These are phyloP conservation scores for Pseudogymnoascus sp. DNA, from an alignment of 2,329 filamentous ascomycete species.

Conservation along the genomic window DNA sequence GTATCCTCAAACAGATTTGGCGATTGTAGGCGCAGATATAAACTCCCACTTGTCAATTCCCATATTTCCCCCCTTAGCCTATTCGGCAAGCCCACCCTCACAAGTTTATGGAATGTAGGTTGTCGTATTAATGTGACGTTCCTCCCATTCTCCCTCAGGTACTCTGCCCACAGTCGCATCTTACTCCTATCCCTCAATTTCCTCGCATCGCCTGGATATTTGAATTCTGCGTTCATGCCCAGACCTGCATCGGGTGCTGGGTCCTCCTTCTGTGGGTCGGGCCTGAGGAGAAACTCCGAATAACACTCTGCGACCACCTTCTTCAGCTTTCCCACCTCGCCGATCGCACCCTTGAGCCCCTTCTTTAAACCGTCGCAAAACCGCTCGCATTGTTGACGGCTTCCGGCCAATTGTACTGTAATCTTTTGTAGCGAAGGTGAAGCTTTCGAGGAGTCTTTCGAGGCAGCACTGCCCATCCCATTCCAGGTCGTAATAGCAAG, in stretches of 20 bases:
- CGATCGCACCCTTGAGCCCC: constrained; percentile 76
- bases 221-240: constrained; percentile 66
- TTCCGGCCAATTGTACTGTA: constrained; percentile 83
- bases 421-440: constrained; percentile 65
- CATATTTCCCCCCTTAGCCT: constrained; percentile 87
- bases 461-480: constrained; percentile 46
- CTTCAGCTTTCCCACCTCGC: constrained; percentile 77
- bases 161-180: constrained; percentile 96
- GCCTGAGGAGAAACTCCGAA: constrained; percentile 70
- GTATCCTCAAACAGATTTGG: constrained; percentile 80
- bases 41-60: constrained; percentile 87
- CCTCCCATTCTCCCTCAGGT: constrained; percentile 87
- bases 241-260: constrained; percentile 80
- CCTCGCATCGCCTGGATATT: constrained; percentile 88
- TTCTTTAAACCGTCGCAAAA: constrained; percentile 96
- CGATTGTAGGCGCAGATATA: constrained; percentile 79
- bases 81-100: constrained; percentile 90
- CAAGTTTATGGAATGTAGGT: constrained; percentile 95
- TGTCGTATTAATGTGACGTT: constrained; percentile 89
- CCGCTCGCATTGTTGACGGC: constrained; percentile 78
- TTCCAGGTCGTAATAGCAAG: constrained; percentile 96
- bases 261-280: constrained; percentile 52
- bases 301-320: constrained; percentile 78
- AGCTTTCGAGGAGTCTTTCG: constrained; percentile 37
- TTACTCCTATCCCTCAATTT: constrained; percentile 93